Evolutionary conservation across 495 filamentous ascomycete genomes (phyloP).

Genomic region (Astrocystis sublimbata): DNA sequence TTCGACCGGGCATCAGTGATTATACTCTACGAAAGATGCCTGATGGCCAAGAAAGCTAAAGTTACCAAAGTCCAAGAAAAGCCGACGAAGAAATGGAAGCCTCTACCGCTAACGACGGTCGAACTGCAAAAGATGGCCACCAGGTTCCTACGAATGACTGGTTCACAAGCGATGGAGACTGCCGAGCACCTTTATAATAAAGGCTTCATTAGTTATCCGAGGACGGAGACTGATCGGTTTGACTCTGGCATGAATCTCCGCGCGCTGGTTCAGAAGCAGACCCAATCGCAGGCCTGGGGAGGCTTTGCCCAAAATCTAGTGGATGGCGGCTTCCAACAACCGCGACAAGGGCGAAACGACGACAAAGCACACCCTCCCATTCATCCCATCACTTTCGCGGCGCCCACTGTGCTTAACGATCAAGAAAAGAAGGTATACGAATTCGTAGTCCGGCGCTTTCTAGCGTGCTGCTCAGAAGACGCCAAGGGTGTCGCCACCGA

Average conservation of each 20-base stretch:
- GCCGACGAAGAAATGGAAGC: conserved; percentile 91
- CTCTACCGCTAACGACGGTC: conserved; percentile 92
- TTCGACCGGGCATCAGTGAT: conserved; percentile 84
- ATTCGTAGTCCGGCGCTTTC: conserved; percentile 89
- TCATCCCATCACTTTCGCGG: conserved; percentile 82
- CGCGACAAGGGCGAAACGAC: conserved; percentile 80
- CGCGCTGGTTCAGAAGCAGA: conserved; percentile 81
- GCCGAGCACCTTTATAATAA: conserved; percentile 91
- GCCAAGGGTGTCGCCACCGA: conserved; percentile 82
- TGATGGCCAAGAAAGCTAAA: conserved; percentile 72
- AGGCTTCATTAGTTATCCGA: conserved; percentile 94
- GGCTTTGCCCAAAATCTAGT: conserved; percentile 77
- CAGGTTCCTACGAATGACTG: conserved; percentile 78
- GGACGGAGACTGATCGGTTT: conserved; percentile 97
- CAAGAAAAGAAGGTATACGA: conserved; percentile 82
- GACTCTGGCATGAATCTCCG: conserved; percentile 85
- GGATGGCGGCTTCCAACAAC: conserved; percentile 76
- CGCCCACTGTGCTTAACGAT: conserved; percentile 60
- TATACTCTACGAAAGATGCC: conserved; percentile 82
- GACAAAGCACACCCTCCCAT: conserved; percentile 98
- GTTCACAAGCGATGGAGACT: conserved; percentile 82
- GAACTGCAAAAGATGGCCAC: conserved; percentile 97
- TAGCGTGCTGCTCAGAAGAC: conserved; percentile 95
- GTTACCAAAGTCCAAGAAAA: conserved; percentile 84
- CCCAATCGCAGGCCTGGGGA: conserved; percentile 73